These are phyloP conservation scores for Corylus heterophylla DNA, from an alignment of 306 rosid genomes.

Conservation along the genomic window DNA sequence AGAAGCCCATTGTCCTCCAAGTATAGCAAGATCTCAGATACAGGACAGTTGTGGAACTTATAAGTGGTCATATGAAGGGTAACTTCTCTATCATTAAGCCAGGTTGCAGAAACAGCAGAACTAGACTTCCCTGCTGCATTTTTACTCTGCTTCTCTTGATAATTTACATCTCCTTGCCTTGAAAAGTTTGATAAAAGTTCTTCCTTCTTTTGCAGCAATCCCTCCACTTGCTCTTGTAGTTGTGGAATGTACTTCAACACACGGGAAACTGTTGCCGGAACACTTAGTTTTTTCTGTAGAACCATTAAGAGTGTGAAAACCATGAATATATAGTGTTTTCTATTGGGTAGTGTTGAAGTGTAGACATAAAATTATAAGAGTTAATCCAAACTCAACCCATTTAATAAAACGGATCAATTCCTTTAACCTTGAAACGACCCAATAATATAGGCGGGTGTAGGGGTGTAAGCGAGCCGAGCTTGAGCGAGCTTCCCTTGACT, in stretches of 20 bases:
- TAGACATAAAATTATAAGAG: too few relatives aligned
- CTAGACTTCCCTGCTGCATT: constrained; percentile 8
- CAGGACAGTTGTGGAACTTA: constrained; percentile 17
- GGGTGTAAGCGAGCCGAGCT: too few relatives aligned
- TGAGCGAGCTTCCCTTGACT: too few relatives aligned
- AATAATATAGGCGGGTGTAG: too few relatives aligned
- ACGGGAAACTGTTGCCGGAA: constrained; percentile 55
- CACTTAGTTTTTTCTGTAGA: constrained; percentile 61
- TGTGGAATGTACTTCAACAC: constrained; percentile 66
- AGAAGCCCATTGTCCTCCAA: constrained; percentile 53
- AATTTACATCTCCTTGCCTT: constrained; percentile 14
- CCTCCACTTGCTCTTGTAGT: constrained; percentile 57
- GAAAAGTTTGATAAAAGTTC: constrained; percentile 37
- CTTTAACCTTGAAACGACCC: too few relatives aligned
- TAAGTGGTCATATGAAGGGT: constrained; percentile 52
- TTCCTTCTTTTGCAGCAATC: constrained; percentile 46
- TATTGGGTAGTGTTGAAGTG: too few relatives aligned
- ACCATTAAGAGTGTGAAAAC: background rate
- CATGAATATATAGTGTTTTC: too few relatives aligned
- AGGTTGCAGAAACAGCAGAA: constrained; percentile 46
- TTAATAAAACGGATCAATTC: too few relatives aligned
- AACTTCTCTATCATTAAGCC: constrained; percentile 50
- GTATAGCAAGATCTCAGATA: constrained; percentile 45
- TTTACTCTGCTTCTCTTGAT: background rate
- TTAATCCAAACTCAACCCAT: too few relatives aligned